A percentile compares a stretch with the other conserved stretches of the same genome.
phyloP scores from a whole-genome alignment of 306 rosid genomes.

The Citrullus amarus region DNA sequence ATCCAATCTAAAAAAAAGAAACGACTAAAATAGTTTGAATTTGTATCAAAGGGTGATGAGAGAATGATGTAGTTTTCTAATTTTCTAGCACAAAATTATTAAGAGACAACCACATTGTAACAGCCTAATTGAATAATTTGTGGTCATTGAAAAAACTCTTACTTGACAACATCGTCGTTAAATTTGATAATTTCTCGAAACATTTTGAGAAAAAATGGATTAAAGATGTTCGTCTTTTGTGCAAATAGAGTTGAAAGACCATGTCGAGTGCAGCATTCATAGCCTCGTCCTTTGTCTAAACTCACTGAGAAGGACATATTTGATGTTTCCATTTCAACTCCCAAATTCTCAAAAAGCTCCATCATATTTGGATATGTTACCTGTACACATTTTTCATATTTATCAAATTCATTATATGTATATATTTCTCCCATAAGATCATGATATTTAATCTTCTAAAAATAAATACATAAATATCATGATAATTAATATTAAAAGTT shows the following conservation, averaged over 20 bases:
- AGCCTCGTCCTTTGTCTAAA: slow-evolving; percentile 57
- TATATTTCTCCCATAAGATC: no score
- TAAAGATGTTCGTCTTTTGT: slow-evolving; percentile 54
- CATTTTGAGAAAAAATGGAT: slow-evolving; percentile 73
- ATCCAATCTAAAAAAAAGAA: no score
- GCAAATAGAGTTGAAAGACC: slow-evolving; percentile 66
- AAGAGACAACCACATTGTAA: no score
- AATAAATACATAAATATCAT: no score
- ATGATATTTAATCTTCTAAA: no score
- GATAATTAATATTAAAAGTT: no score
- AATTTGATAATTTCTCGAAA: slow-evolving; percentile 55
- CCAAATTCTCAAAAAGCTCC: slow-evolving; percentile 74
- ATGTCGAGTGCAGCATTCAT: slow-evolving; percentile 80
- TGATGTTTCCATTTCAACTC: slow-evolving; percentile 72
- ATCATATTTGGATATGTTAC: slow-evolving; percentile 89
- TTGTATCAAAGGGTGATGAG: no score
- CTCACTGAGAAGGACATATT: slow-evolving; percentile 83
- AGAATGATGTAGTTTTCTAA: no score
- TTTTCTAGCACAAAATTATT: no score
- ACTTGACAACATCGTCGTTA: slow-evolving; percentile 43
- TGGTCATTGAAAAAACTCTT: no score
- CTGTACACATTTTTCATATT: slow-evolving; percentile 10
- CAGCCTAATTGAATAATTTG: no score
- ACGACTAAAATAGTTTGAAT: no score
- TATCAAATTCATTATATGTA: background rate